Conservation (phyloP, 495 filamentous ascomycete species). For the Xylaria longipes region DNA sequence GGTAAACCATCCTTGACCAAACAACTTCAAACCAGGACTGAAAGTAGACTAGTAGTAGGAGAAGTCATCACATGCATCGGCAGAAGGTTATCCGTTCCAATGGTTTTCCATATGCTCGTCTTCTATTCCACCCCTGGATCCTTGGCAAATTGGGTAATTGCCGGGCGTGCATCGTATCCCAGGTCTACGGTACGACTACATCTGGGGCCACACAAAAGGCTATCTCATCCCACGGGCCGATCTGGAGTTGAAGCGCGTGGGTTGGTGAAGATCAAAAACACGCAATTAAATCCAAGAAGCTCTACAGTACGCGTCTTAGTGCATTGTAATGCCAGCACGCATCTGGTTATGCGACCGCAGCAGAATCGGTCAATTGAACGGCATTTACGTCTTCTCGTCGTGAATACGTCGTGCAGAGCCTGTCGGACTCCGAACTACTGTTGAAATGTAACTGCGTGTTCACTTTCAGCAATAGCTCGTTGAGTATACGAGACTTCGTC, state of each 20-base stretch:
- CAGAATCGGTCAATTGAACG: background rate
- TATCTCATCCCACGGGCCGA: background rate
- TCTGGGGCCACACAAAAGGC: background rate
- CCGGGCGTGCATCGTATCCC: background rate
- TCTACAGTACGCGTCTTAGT: background rate
- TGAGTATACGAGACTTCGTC: constrained; percentile 8
- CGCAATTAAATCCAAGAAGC: background rate
- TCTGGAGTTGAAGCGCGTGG: background rate
- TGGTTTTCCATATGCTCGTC: background rate
- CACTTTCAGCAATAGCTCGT: background rate
- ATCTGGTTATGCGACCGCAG: background rate
- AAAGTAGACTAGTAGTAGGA: background rate
- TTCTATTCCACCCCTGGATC: background rate
- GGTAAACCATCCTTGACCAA: constrained; percentile 11
- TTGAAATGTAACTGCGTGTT: background rate
- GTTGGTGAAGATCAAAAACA: background rate
- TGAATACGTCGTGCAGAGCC: background rate
- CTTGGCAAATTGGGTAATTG: background rate
- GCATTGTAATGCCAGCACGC: background rate
- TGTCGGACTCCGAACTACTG: background rate
- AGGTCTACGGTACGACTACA: background rate
- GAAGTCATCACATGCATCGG: constrained; percentile 9
- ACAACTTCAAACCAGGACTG: constrained; percentile 2
- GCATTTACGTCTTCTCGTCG: background rate
- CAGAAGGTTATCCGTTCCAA: background rate